These are phyloP conservation scores for Carallia pectinifolia DNA, from an alignment of 345 rosid species.

Conservation along the genomic window DNA sequence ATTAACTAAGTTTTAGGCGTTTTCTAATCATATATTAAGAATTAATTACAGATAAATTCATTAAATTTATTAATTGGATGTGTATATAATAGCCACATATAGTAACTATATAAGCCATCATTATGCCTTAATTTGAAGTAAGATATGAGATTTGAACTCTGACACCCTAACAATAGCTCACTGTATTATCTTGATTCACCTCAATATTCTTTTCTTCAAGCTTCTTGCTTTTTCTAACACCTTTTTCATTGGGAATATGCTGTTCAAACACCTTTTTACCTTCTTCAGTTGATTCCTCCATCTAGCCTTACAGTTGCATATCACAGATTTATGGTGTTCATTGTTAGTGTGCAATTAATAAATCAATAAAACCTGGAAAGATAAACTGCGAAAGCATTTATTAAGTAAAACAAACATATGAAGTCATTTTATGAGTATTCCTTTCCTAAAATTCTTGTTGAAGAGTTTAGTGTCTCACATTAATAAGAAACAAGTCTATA, in stretches of 20 bases:
- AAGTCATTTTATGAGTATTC: slow-evolving; percentile 61
- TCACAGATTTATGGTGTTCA: slow-evolving; percentile 1
- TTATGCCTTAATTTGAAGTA: no score
- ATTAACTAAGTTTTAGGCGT: no score
- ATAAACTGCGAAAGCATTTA: neutral
- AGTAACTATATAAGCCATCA: no score
- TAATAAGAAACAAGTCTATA: no score
- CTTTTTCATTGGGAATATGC: slow-evolving; percentile 41
- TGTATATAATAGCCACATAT: no score
- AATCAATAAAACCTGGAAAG: neutral
- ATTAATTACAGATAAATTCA: no score
- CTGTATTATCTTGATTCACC: slow-evolving; percentile 27
- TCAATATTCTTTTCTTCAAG: slow-evolving; percentile 31
- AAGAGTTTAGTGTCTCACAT: no score
- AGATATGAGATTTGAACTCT: slow-evolving; percentile 5
- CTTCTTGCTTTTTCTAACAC: slow-evolving; percentile 25
- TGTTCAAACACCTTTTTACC: slow-evolving; percentile 36
- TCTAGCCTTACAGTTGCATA: slow-evolving; percentile 53
- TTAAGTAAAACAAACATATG: slow-evolving; percentile 51
- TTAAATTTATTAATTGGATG: no score
- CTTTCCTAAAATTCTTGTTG: slow-evolving; percentile 63
- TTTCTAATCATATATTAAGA: no score
- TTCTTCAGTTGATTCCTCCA: slow-evolving; percentile 46
- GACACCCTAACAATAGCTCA: slow-evolving; percentile 70
- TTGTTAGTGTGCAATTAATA: no score